These are phyloP conservation scores for Ceratocystis huliohia DNA, from an alignment of 2,329 filamentous ascomycete genomes.

Conservation along the genomic window DNA sequence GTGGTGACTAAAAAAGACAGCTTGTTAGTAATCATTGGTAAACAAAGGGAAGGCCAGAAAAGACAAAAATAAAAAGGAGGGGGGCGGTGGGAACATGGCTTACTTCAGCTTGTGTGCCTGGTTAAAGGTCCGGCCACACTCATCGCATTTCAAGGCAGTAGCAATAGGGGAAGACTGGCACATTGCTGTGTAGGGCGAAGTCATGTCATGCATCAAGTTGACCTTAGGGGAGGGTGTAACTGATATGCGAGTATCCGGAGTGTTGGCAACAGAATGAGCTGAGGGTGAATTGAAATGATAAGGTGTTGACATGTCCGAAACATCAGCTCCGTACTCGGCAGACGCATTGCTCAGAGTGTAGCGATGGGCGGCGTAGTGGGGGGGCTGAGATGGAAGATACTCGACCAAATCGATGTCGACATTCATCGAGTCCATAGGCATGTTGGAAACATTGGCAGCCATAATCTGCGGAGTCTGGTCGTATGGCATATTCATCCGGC, in stretches of 20 bases:
- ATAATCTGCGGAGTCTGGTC: conserved; percentile 11
- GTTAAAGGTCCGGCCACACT: conserved; percentile 39
- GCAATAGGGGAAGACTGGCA: conserved; percentile 19
- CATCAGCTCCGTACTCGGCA: conserved; percentile 24
- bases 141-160: conserved; percentile 30
- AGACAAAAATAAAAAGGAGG: too few relatives aligned
- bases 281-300: conserved; percentile 25
- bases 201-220: conserved; percentile 28
- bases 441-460: conserved; percentile 6
- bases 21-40: conserved; percentile 23
- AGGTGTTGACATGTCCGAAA: conserved; percentile 34
- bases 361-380: conserved; percentile 6
- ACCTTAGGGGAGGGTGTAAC: conserved; percentile 34
- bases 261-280: conserved; percentile 33
- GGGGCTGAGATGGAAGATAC: conserved; percentile 15
- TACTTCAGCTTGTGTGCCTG: conserved; percentile 50
- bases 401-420: conserved; percentile 20
- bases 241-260: conserved; percentile 36
- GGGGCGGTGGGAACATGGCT: conserved; percentile 21
- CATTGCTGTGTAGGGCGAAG: conserved; percentile 26
- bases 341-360: conserved; percentile 21
- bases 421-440: conserved; percentile 4
- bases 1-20: conserved; percentile 36
- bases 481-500: conserved; percentile 9
- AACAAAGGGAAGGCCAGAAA: conserved; percentile 2